A percentile compares a stretch with the other conserved stretches of the same genome.
Evolutionary conservation across 2,329 filamentous ascomycete species (phyloP).

Genomic region (Aureobasidium mangrovei): DNA sequence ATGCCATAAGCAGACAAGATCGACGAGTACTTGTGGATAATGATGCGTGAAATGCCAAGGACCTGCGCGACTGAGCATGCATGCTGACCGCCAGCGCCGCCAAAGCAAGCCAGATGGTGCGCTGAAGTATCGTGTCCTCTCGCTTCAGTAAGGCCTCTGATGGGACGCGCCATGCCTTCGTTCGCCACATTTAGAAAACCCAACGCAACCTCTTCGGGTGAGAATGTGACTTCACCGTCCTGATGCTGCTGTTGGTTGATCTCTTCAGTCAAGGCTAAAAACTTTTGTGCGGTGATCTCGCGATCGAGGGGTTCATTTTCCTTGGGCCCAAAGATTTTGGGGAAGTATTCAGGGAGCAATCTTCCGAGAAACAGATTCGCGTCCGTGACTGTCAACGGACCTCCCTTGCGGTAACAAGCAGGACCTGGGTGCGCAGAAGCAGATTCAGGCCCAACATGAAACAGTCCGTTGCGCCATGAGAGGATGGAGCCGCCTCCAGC

Average conservation of each 20-base stretch:
- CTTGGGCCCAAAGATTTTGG: slow-evolving; percentile 27
- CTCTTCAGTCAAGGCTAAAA: slow-evolving; percentile 33
- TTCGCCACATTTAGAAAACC: slow-evolving; percentile 25
- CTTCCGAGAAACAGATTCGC: slow-evolving; percentile 29
- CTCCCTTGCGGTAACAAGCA: slow-evolving; percentile 28
- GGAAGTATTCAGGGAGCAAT: slow-evolving; percentile 25
- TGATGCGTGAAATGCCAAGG: slow-evolving; percentile 36
- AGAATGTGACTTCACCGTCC: slow-evolving; percentile 39
- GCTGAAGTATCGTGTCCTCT: slow-evolving; percentile 20
- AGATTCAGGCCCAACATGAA: slow-evolving; percentile 21
- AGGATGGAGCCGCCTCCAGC: slow-evolving; percentile 41
- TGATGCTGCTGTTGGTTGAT: slow-evolving; percentile 34
- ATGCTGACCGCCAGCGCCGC: slow-evolving; percentile 35
- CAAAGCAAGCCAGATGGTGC: slow-evolving; percentile 25
- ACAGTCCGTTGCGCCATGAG: slow-evolving; percentile 21
- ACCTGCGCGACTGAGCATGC: slow-evolving; percentile 36
- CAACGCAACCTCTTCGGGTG: slow-evolving; percentile 22
- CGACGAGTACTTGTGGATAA: slow-evolving; percentile 39
- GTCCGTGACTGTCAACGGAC: slow-evolving; percentile 29
- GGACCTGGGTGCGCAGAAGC: slow-evolving; percentile 32
- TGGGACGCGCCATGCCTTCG: slow-evolving; percentile 25
- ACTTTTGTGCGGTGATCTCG: slow-evolving; percentile 34
- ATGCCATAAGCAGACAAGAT: slow-evolving; percentile 42
- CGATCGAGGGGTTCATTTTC: slow-evolving; percentile 31
- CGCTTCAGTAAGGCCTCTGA: slow-evolving; percentile 24